phyloP scores from a whole-genome alignment of 73 alveolate species.

The Uronychia binucleata region DNA sequence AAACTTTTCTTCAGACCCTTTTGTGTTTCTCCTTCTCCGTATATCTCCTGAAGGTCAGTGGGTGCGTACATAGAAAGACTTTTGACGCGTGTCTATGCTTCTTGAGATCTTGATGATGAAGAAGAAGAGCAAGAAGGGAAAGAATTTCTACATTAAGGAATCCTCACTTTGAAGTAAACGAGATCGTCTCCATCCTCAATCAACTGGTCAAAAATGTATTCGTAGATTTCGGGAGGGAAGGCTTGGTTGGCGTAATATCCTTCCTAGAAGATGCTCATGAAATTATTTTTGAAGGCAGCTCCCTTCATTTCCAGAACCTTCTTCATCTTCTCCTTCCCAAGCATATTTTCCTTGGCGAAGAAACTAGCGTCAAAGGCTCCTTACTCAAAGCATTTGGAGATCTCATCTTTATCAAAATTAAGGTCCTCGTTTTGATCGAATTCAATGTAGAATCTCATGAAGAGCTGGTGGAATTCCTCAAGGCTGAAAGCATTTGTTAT shows the following conservation, averaged over 20 bases:
- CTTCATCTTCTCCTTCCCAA: constrained; percentile 32
- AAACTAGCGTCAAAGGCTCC: not conserved
- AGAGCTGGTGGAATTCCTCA: constrained; percentile 29
- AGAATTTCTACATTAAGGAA: constrained; percentile 1
- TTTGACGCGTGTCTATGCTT: constrained; percentile 30
- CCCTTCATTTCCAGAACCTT: constrained; percentile 10
- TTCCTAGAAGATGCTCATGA: constrained; percentile 22
- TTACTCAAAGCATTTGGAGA: constrained; percentile 25
- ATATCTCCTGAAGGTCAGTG: constrained; percentile 12
- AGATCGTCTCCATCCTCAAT: constrained; percentile 32
- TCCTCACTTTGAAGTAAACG: constrained; percentile 29
- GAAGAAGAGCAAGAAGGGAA: constrained; percentile 36
- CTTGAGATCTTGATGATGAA: constrained; percentile 11
- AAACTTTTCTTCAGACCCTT: constrained; percentile 15
- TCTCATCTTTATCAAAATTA: constrained; percentile 34
- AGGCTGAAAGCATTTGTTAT: constrained; percentile 9
- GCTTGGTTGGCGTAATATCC: constrained; percentile 16
- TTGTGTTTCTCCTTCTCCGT: constrained; percentile 19
- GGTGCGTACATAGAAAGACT: constrained; percentile 15
- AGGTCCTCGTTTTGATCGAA: constrained; percentile 29
- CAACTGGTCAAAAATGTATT: constrained; percentile 14
- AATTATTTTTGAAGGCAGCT: not conserved
- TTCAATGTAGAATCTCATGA: constrained; percentile 32
- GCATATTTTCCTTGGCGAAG: constrained; percentile 26
- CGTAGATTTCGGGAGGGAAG: constrained; percentile 44